These are phyloP conservation scores for Collybia sp. DNA, from an alignment of 768 basidiomycete genomes.

Conservation along the genomic window DNA sequence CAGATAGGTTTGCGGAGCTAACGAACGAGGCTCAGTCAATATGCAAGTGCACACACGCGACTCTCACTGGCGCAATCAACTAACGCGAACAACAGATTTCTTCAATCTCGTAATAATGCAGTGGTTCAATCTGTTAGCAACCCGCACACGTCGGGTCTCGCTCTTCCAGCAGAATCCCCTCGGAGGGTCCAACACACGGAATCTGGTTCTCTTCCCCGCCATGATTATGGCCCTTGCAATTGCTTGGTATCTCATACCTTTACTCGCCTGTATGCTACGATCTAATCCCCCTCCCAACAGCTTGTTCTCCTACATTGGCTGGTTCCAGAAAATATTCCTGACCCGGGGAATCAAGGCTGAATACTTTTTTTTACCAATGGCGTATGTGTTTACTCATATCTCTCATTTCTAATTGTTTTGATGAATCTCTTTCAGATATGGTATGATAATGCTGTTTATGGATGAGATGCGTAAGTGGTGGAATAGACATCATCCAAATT, in stretches of 20 bases:
- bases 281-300: not conserved
- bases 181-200: slow-evolving; percentile 13
- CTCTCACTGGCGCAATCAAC: not conserved
- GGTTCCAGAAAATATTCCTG: not conserved
- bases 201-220: slow-evolving; percentile 41
- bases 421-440: not conserved
- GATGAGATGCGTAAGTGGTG: not conserved
- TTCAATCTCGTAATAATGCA: slow-evolving; percentile 55
- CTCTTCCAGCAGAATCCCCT: slow-evolving; percentile 51
- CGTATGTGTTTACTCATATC: not conserved
- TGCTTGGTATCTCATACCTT: slow-evolving; percentile 23
- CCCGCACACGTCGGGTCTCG: slow-evolving; percentile 48
- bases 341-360: not conserved
- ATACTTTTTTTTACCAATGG: not conserved
- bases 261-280: not conserved
- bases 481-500: not conserved
- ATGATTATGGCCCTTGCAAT: slow-evolving; percentile 38
- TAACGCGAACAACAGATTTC: slow-evolving; percentile 20
- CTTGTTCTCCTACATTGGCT: not conserved
- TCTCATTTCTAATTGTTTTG: not conserved
- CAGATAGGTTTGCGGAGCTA: slow-evolving; percentile 31
- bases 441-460: not conserved
- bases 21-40: slow-evolving; percentile 45
- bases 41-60: slow-evolving; percentile 10
- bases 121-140: slow-evolving; percentile 54